These are phyloP conservation scores for Hyphopichia homilentoma DNA, from an alignment of 805 yeast genomes.

Conservation along the genomic window DNA sequence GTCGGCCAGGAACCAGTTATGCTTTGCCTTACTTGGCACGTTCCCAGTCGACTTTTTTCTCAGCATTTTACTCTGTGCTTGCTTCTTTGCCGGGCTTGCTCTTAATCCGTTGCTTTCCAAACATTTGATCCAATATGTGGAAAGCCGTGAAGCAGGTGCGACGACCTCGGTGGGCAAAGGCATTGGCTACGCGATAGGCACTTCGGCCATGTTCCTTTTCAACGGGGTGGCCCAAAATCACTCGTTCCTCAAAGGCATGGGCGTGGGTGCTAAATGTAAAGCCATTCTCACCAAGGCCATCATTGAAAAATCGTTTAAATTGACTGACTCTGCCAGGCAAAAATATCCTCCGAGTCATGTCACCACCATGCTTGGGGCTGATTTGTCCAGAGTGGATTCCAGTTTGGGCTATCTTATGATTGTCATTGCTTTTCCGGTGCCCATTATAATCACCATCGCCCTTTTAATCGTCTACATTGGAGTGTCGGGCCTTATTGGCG, in stretches of 20 bases:
- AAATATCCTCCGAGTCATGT: constrained; percentile 11
- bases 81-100: constrained; percentile 42
- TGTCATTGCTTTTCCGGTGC: constrained; percentile 8
- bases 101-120: constrained; percentile 61
- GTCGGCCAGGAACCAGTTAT: constrained; percentile 21
- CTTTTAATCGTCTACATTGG: constrained; percentile 14
- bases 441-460: constrained; percentile 10
- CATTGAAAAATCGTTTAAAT: constrained; percentile 10
- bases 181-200: constrained; percentile 70
- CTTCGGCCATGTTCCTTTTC: constrained; percentile 42
- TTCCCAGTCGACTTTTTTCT: constrained; percentile 36
- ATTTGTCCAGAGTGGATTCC: constrained; percentile 12
- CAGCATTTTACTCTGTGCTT: constrained; percentile 32
- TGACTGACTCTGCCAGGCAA: constrained; percentile 9
- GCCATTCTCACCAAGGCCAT: constrained; percentile 10
- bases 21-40: constrained; percentile 42
- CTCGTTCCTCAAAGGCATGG: constrained; percentile 8
- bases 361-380: constrained; percentile 13
- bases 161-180: constrained; percentile 49
- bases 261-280: constrained; percentile 10
- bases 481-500: constrained; percentile 13
- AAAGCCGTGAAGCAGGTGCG: constrained; percentile 15
- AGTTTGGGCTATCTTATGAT: constrained; percentile 9
- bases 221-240: constrained; percentile 10
- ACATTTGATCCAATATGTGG: constrained; percentile 46